Evolutionary conservation across 805 yeast genomes (phyloP).

Genomic region (Zygoascus tannicola): DNA sequence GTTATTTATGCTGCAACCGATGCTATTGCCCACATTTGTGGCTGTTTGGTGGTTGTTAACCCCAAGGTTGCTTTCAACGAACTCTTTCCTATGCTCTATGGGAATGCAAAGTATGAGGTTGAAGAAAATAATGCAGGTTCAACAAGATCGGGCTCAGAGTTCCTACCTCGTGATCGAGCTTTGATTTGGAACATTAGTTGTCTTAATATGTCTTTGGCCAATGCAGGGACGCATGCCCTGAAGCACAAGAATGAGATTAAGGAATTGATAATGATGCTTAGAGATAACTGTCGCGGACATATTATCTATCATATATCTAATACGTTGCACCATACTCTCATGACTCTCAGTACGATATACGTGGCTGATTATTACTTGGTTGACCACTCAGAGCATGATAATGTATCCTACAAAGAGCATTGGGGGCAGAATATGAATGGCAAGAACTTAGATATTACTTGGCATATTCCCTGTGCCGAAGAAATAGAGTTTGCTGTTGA

Average conservation of each 20-base stretch:
- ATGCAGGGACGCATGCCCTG: conserved; percentile 48
- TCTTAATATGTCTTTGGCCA: conserved; percentile 59
- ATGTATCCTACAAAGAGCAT: conserved; percentile 32
- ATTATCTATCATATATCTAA: conserved; percentile 53
- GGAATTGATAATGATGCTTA: conserved; percentile 37
- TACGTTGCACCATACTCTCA: conserved; percentile 57
- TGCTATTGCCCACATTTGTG: conserved; percentile 61
- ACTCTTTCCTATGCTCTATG: conserved; percentile 38
- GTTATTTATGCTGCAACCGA: conserved; percentile 51
- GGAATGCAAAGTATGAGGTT: conserved; percentile 55
- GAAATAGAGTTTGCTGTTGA: conserved; percentile 56
- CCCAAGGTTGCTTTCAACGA: conserved; percentile 39
- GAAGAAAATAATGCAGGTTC: conserved; percentile 74
- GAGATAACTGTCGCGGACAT: conserved; percentile 50
- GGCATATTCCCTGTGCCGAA: conserved; percentile 60
- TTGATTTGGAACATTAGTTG: conserved; percentile 63
- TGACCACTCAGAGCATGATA: conserved; percentile 8
- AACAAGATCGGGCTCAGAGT: conserved; percentile 51
- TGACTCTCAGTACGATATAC: conserved; percentile 48
- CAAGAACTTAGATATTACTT: conserved; percentile 40
- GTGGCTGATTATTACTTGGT: conserved; percentile 18
- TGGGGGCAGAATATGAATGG: conserved; percentile 27
- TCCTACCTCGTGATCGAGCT: conserved; percentile 69
- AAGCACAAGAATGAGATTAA: conserved; percentile 37
- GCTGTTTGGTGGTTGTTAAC: conserved; percentile 58